Evolutionary conservation across 148 eudicot species (phyloP).

Genomic region (Amaranthus cruentus): DNA sequence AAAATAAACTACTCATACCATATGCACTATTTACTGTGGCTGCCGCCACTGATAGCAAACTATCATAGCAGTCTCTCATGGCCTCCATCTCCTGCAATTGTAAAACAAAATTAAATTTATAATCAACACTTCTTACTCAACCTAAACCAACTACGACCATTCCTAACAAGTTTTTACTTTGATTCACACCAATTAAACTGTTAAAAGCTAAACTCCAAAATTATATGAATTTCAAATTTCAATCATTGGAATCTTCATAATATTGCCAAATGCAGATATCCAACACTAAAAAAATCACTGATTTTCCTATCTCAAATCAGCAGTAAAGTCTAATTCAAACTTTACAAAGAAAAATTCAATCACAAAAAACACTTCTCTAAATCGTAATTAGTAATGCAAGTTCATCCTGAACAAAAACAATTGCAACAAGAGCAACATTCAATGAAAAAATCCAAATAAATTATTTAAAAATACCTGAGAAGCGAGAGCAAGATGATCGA

Average conservation of each 20-base stretch:
- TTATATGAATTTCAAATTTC: neutral
- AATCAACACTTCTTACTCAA: neutral
- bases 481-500: slow-evolving; percentile 69
- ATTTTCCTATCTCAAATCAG: no score
- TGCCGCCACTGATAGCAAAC: slow-evolving; percentile 94
- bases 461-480: slow-evolving; percentile 45
- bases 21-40: slow-evolving; percentile 88
- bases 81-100: slow-evolving; percentile 78
- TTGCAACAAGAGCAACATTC: neutral
- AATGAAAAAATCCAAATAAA: neutral
- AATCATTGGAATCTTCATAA: no score
- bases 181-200: neutral
- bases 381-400: neutral
- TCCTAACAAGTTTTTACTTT: no score
- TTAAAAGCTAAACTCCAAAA: neutral
- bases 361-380: neutral
- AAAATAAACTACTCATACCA: slow-evolving; percentile 36
- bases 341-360: no score
- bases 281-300: no score
- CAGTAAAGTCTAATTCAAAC: no score
- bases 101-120: neutral
- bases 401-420: no score
- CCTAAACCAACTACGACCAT: neutral
- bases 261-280: no score
- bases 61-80: slow-evolving; percentile 85